phyloP scores from a whole-genome alignment of 768 basidiomycete genomes.

The Amanita molliuscula region DNA sequence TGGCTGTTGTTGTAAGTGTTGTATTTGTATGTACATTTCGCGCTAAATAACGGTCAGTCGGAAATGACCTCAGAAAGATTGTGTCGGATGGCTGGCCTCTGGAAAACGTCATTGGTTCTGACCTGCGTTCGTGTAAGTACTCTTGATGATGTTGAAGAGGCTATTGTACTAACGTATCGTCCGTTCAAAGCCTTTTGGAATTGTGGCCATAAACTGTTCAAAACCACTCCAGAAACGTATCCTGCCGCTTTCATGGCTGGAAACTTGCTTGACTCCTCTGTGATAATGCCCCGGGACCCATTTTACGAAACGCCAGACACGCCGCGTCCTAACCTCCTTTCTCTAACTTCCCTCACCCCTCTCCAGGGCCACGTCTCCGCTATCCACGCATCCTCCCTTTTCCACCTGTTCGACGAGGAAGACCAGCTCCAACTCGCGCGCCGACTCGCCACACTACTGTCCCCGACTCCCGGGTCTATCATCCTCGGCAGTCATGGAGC shows the following conservation, averaged over 20 bases:
- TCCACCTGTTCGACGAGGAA: slow-evolving; percentile 26
- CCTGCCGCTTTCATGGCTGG: slow-evolving; percentile 47
- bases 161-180: neutral
- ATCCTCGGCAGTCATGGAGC: slow-evolving; percentile 30
- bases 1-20: slow-evolving; percentile 31
- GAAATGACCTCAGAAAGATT: slow-evolving; percentile 27
- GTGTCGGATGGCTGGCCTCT: slow-evolving; percentile 30
- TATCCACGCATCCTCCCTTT: slow-evolving; percentile 29
- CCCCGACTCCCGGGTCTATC: slow-evolving; percentile 21
- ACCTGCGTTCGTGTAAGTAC: slow-evolving; percentile 21
- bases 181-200: slow-evolving; percentile 48
- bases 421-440: slow-evolving; percentile 20
- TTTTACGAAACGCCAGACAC: slow-evolving; percentile 7
- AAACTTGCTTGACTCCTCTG: slow-evolving; percentile 36
- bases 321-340: slow-evolving; percentile 7
- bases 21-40: neutral
- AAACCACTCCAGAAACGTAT: slow-evolving; percentile 37
- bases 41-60: slow-evolving; percentile 19
- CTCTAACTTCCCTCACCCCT: slow-evolving; percentile 16
- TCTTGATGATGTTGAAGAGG: neutral
- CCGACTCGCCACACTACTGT: slow-evolving; percentile 20
- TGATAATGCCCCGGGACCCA: slow-evolving; percentile 22
- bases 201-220: slow-evolving; percentile 52
- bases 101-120: slow-evolving; percentile 24
- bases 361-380: slow-evolving; percentile 34